Base-by-base conservation (phyloP, 129 eudicot genomes). In the Flaveria trinervia region DNA sequence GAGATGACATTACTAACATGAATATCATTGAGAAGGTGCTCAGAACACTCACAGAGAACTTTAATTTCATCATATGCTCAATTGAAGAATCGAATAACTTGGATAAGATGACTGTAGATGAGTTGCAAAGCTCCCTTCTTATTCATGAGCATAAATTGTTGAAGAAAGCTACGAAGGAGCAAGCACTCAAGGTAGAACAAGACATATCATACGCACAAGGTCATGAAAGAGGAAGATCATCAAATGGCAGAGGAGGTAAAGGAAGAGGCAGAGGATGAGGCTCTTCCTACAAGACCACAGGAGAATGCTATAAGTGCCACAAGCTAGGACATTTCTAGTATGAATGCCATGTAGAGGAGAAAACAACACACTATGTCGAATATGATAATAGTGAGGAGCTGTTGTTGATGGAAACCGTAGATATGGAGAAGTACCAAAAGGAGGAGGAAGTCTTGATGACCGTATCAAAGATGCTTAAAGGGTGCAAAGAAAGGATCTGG, bases 261-360 rank as follows among this genome's bases (percentile, higher is more conserved):
- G 70, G 79, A 3, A 26, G 78, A 9, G 70, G 78, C 1, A 17
- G 43, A 1, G 77, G 77, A 1, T 17, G 77, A 33, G 4, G 16
- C 9, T 1, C 33, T 0, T n/a, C 55, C 3, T 39, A 61, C 52
- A 55, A 72, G 39, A 52, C 54, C 1, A 14, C 39, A 0, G 8
- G 41, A 4, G 79, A 59, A 23, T 60, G 71, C 15, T 74, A 1
- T 22, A 59, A 74, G 0, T 74, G 59, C 23, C 71, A 74, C 10
- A 44, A 44, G 9, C 23, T 74, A 1, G 70, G 79, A 20, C 79
- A 74, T 50, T 74, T 39, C 16, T 33, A 72, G 5, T 72, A 16
- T 9, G 54, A 55, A 30, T 72, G 68, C 11, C 77, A 55, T 1
- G 12, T 16, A 13, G 44, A 8, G 7, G 70, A 43, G 0, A 74